Evolutionary conservation across 139 green algal genomes (phyloP), one percentile per base, ranked within the genome.

Genomic region (Volvox africanus): DNA sequence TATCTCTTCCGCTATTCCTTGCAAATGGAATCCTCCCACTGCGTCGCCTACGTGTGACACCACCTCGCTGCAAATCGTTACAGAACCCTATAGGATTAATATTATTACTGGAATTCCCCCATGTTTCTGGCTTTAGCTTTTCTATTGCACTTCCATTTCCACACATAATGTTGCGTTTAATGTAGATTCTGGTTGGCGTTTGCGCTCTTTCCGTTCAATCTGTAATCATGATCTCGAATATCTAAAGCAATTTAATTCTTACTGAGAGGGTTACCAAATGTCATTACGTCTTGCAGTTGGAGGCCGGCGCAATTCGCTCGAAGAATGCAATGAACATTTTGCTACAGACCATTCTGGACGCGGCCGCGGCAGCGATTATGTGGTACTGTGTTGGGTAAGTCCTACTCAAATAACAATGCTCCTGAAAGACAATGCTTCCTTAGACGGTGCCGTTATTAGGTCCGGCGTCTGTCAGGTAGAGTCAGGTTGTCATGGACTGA

Each of bases 281-380:
- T 30, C 12, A 73, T 9, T 24, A 73, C 16, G 21, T 24, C 2
- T 73, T 73, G 21, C 65, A 98, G 96, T 92, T 99, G 0, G 97
- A 95, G 89, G 96, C 96, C n/a, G 97, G 97, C 61, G 96, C 96
- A 36, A 97, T 99, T 75, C 94, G 97, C 68, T 94, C 93, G 75
- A 99, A 99, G 93, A 91, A 91, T 62, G 87, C 87, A 0, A 91
- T 91, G 87, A 91, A 91, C 87, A 91, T 91, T 5, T 35, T 91
- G 76, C 76, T 91, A 1, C 96, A 97, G 88, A 98, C 97, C 68
- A 93, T 99, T 1, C 50, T 99, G 61, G 97, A 99, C 82, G 96
- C 95, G 0, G 92, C 92, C n/a, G 92, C 94, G 16, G 95, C 94
- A 36, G 94, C 93, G 62, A 86, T 98, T 61, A 91, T 86, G 80